phyloP scores from a whole-genome alignment of 257 asterid genomes.

The Fraxinus anomala region DNA sequence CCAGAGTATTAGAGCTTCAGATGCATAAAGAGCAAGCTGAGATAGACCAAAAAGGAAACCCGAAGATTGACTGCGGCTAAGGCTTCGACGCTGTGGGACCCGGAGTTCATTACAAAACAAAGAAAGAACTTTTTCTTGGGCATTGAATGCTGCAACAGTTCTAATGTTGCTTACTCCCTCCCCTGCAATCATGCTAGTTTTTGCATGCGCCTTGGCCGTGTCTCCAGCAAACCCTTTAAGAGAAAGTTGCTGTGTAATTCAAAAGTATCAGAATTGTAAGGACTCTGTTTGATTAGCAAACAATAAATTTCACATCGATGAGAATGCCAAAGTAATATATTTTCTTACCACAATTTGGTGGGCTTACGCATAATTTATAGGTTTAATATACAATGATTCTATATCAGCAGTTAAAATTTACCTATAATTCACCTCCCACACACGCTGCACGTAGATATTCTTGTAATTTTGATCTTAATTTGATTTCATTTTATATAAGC shows the following conservation, averaged over 20 bases:
- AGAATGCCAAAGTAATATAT: too few species aligned
- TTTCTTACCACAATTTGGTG: too few species aligned
- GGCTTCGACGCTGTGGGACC: slow-evolving; percentile 67
- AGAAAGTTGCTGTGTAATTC: slow-evolving; percentile 75
- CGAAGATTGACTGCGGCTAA: slow-evolving; percentile 69
- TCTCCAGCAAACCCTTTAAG: slow-evolving; percentile 97
- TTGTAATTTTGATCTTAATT: neutral
- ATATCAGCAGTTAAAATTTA: too few species aligned
- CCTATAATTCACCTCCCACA: too few species aligned
- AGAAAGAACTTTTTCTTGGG: slow-evolving; percentile 78
- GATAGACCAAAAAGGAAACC: slow-evolving; percentile 89
- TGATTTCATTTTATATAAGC: neutral
- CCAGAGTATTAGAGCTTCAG: slow-evolving; percentile 94
- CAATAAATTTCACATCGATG: too few species aligned
- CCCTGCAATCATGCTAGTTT: slow-evolving; percentile 97
- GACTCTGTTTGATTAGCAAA: neutral
- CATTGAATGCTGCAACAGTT: slow-evolving; percentile 92
- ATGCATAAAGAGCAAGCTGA: slow-evolving; percentile 90
- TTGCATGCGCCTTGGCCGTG: slow-evolving; percentile 96
- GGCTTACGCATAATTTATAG: too few species aligned
- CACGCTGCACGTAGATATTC: neutral
- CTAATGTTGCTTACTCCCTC: slow-evolving; percentile 99
- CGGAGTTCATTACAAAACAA: slow-evolving; percentile 71
- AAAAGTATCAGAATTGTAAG: neutral
- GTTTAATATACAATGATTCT: too few species aligned